Evolutionary conservation across 2,329 filamentous ascomycete species (phyloP).

Genomic region (Paracamarosporium sp.): DNA sequence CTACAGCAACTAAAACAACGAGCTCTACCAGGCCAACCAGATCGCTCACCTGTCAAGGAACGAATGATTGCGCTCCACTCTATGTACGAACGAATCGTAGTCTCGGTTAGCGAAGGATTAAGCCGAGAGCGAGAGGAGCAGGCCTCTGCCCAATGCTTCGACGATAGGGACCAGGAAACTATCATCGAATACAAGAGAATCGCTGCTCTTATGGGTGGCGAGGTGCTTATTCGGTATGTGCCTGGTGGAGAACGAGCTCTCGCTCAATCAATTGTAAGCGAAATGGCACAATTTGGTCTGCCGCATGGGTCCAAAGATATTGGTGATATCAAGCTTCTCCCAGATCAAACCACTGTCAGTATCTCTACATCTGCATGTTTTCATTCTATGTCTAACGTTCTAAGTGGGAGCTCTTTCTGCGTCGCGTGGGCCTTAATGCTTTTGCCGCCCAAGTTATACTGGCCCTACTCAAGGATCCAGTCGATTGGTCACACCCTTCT

Average conservation of each 20-base stretch:
- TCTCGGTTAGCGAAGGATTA: constrained; percentile 66
- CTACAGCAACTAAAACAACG: constrained; percentile 76
- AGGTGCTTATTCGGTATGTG: constrained; percentile 48
- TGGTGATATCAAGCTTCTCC: constrained; percentile 47
- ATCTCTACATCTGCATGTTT: not conserved
- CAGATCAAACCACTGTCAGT: constrained; percentile 63
- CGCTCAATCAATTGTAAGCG: constrained; percentile 38
- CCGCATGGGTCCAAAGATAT: constrained; percentile 34
- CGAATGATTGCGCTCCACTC: constrained; percentile 60
- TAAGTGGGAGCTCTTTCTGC: constrained; percentile 71
- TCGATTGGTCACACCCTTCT: constrained; percentile 11
- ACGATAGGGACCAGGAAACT: constrained; percentile 50
- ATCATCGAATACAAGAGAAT: constrained; percentile 62
- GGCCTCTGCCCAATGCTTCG: constrained; percentile 29
- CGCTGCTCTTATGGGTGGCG: constrained; percentile 46
- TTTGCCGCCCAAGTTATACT: constrained; percentile 74
- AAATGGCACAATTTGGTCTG: constrained; percentile 44
- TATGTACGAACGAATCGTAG: constrained; percentile 71
- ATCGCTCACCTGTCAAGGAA: constrained; percentile 54
- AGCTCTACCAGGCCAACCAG: constrained; percentile 67
- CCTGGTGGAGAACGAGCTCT: constrained; percentile 51
- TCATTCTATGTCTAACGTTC: constrained; percentile 9
- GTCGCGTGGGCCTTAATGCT: constrained; percentile 70
- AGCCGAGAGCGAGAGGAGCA: constrained; percentile 31
- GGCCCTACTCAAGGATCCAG: constrained; percentile 38